Base-by-base conservation (phyloP, 208 protist genomes). In the Trypanosoma platydactyli region DNA sequence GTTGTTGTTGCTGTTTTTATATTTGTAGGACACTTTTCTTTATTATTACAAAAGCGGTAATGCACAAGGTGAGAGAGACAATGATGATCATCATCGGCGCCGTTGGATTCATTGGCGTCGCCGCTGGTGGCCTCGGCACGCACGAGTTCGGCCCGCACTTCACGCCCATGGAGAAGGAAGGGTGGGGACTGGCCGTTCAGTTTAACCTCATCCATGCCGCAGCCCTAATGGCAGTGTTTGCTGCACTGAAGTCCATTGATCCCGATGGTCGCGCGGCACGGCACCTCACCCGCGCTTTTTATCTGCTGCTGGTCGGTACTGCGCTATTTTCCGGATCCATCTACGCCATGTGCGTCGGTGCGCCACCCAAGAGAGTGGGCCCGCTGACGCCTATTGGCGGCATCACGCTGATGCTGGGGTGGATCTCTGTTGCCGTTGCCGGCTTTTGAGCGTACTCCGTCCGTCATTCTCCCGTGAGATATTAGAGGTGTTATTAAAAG, bases 141-240 rank as follows among this genome's bases (percentile, higher is more conserved):
- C 63, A 64, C 69, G 24, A 58, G 67, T 38, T 76, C 58, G 27
- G 20, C 16, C 44, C 40, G 11, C 9, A 52, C 16, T 24, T 65
- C n/a, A 46, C 48, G 13, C 30, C 49, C 6, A 24, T 30, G 35
- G 5, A 46, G 41, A 40, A 61, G 67, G 7, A 54, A 0, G 57
- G 56, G n/a, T 73, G 59, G 68, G 50, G 38, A 20, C 20, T 48
- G 0, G 65, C 65, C 1, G 55, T 64, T 18, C 81, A 85, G 71
- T 87, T 87, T 51, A 80, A 93, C 76, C 66, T 93, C 46, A 52
- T 90, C 18, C 83, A 93, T 75, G 80, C 83, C 30, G 60, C 81
- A 29, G 83, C 77, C 38, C 76, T 92, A 77, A 38, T 88, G 44
- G 62, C 77, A 1, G 71, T 81, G 15, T 76, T 79, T n/a, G 76